Conservation (phyloP, 2,329 filamentous ascomycete species). For the Phialemoniopsis sp. region DNA sequence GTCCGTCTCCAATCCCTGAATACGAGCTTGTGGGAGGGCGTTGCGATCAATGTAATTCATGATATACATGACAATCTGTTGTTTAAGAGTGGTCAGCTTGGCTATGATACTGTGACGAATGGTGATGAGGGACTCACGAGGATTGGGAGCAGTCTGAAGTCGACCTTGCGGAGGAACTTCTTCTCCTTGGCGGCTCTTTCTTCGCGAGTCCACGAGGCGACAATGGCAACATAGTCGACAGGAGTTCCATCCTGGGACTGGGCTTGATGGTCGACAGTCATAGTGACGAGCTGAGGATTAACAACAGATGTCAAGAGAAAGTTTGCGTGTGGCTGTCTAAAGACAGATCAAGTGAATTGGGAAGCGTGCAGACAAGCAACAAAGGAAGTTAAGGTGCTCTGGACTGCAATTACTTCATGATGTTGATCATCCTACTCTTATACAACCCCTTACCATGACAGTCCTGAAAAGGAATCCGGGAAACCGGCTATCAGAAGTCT, state of each 20-base stretch:
- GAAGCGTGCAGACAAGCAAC: too few species aligned
- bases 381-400: too few species aligned
- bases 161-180: conserved; percentile 52
- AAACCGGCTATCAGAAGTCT: too few species aligned
- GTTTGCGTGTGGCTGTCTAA: too few species aligned
- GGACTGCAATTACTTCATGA: too few species aligned
- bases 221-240: conserved; percentile 12
- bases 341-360: too few species aligned
- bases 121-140: conserved; percentile 29
- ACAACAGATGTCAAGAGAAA: too few species aligned
- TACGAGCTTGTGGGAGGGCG: conserved; percentile 25
- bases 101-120: too few species aligned
- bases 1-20: conserved; percentile 39
- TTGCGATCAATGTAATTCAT: conserved; percentile 52
- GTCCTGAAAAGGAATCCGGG: too few species aligned
- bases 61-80: conserved; percentile 48
- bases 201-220: conserved; percentile 20
- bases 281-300: too few species aligned
- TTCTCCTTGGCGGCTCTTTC: conserved; percentile 40
- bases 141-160: conserved; percentile 52
- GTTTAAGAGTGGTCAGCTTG: not conserved
- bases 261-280: too few species aligned
- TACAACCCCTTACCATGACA: not conserved
- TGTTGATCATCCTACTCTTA: not conserved
- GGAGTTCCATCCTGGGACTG: not conserved